A percentile compares a stretch with the other conserved stretches of the same genome.
phyloP scores from a whole-genome alignment of 305 asterid species.

The Caryopteris hybrid region DNA sequence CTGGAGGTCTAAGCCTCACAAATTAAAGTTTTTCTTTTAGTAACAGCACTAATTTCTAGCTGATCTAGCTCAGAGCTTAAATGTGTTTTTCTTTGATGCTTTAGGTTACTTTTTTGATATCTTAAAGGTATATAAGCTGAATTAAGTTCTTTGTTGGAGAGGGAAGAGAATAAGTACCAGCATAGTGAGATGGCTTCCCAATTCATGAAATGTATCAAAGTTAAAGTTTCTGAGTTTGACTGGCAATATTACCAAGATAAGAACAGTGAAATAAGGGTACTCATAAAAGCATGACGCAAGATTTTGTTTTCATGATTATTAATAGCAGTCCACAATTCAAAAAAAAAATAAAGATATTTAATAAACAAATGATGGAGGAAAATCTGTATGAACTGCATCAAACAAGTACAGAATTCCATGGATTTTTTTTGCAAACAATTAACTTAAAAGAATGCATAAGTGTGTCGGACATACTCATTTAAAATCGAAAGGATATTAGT shows the following conservation, averaged over 20 bases:
- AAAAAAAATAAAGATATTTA: background rate
- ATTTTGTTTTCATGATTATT: background rate
- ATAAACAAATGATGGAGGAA: background rate
- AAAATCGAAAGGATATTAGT: conserved; percentile 56
- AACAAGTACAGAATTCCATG: conserved; percentile 1
- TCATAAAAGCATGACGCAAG: background rate
- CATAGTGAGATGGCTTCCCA: background rate
- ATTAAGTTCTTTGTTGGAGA: background rate
- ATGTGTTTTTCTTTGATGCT: background rate
- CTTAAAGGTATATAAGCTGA: background rate
- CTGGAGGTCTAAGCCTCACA: background rate
- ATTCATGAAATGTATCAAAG: background rate
- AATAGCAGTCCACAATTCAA: background rate
- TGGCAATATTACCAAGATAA: background rate
- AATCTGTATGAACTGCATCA: background rate
- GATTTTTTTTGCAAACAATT: background rate
- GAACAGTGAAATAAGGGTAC: background rate
- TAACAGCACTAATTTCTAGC: background rate
- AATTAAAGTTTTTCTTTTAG: background rate
- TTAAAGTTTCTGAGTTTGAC: background rate
- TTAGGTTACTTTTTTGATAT: background rate
- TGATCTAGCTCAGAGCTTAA: background rate
- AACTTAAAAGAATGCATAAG: background rate
- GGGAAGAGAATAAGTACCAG: background rate
- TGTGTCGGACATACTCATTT: conserved; percentile 60